Evolutionary conservation across 2,329 filamentous ascomycete species (phyloP), one percentile per base, ranked within the genome.

Genomic region (Diplodia intermedia): DNA sequence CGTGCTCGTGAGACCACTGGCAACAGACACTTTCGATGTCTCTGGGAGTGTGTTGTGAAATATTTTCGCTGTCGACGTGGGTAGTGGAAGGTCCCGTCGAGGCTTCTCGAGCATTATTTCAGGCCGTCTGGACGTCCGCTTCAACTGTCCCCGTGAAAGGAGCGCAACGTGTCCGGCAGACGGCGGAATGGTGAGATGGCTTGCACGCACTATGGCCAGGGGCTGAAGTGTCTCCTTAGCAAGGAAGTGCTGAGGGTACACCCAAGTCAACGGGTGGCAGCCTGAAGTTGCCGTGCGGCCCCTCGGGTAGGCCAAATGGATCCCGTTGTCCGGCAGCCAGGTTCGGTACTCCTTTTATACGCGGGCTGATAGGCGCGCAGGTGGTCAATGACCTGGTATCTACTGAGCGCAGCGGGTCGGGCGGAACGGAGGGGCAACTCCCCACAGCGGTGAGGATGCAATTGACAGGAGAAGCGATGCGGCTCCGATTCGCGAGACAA

Each of bases 371-470:
- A 26, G 26, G 26, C 26, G 26, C 26, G 26, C 26, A 18, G 43
- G 43, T 47, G 43, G 43, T 47, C 43, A 20, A 20, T 47, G 26
- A 47, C 14, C 57, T 50, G 38, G 9, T 26, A 20, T 43, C 18
- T 6, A 36, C 18, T 29, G 20, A 38, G 12, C 11, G 40, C 18
- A 20, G 18, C 40, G 40, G 40, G 40, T 23, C 43, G n/a, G 9
- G 33, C 49, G 26, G 33, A 26, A 33, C 20, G 11, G 31, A 26
- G 55, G 26, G 26, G 26, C 40, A 49, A 23, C 15, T 26, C 57
- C 47, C 60, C 60, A 63, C 60, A 49, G 60, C 60, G 60, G 60
- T 63, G 60, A 63, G n/a, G 60, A 47, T 36, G 60, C 23, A 18
- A 29, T 52, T 63, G 18, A 38, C 18, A 63, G 43, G 29, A 29